A percentile compares a stretch with the other conserved stretches of the same genome.
Conservation (phyloP, 345 rosid genomes). For the Erysimum cheiranthoides region DNA sequence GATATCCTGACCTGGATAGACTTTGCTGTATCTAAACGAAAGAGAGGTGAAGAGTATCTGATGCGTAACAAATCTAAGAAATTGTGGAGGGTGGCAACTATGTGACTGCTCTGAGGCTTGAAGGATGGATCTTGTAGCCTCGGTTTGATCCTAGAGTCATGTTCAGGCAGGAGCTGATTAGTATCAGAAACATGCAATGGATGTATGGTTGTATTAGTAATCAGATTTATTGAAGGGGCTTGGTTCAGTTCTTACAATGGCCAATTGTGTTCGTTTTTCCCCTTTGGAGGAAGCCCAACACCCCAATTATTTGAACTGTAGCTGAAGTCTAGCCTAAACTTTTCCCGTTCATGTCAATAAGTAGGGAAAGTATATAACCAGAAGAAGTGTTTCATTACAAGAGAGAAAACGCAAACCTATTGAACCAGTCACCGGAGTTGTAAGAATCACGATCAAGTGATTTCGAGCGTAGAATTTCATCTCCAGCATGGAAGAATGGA, state of each 20-base stretch:
- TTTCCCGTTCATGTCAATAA: slow-evolving; percentile 16
- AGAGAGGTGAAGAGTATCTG: slow-evolving; percentile 91
- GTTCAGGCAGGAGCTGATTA: not conserved
- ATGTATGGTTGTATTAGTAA: not conserved
- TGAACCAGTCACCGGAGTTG: slow-evolving; percentile 99
- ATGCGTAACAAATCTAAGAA: slow-evolving; percentile 69
- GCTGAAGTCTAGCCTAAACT: slow-evolving; percentile 80
- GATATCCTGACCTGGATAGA: slow-evolving; percentile 73
- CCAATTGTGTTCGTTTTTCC: slow-evolving; percentile 84
- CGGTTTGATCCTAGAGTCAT: slow-evolving; percentile 69
- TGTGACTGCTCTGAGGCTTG: slow-evolving; percentile 77
- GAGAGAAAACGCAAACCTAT: slow-evolving; percentile 59
- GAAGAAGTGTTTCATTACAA: slow-evolving; percentile 11
- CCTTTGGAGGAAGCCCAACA: slow-evolving; percentile 91
- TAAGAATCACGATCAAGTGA: slow-evolving; percentile 98
- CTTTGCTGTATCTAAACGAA: slow-evolving; percentile 74
- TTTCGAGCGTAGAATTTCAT: slow-evolving; percentile 94
- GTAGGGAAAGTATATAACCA: not conserved
- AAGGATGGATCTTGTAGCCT: slow-evolving; percentile 87
- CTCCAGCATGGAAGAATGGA: slow-evolving; percentile 95
- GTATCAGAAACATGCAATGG: slow-evolving; percentile 19
- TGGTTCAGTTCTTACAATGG: slow-evolving; percentile 62
- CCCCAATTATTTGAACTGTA: slow-evolving; percentile 90
- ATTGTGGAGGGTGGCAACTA: slow-evolving; percentile 72
- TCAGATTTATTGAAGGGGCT: slow-evolving; percentile 6